Base-by-base conservation (phyloP, 768 basidiomycete species). In the Collybiopsis luxurians region DNA sequence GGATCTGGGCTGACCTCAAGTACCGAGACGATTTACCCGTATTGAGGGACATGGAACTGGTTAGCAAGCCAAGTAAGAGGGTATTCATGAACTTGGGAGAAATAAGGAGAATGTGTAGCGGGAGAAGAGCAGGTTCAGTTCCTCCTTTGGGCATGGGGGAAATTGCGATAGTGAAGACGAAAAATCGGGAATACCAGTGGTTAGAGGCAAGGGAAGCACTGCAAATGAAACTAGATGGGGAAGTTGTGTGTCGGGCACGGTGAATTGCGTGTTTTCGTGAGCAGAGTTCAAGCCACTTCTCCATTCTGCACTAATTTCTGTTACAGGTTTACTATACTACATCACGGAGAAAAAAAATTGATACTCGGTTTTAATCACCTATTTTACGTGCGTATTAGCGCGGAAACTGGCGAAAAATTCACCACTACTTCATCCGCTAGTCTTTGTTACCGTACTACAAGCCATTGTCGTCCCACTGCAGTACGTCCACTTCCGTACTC, bases 1-100 rank as follows among this genome's bases (percentile, higher is more conserved):
- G 94, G 36, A 90, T 98, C 71, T 97, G 96, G 94, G 92, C 92
- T 1, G 85, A 87, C 50, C 84, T 98, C 61, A 99, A 99, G 74
- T 95, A 96, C 75, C 83, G 96, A 49, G 86, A 92, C 63, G 92
- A 97, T 69, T 77, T 83, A 28, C 92, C 95, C 4, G 92, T 98
- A 21, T 77, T 99, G 59, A 77, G 74, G 52, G 66, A 79, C 61
- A 94, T 98, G 87, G 74, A 82, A 48, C 82, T 96, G 69, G 79
- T 98, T 62, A 90, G 88, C 72, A 87, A 80, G 69, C 94, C 95
- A 2, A 90, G 87, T 70, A 85, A 89, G 66, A 79, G 88, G 51
- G 80, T 97, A 34, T 83, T 85, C 64, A 88, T 97, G 82, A 79
- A 83, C 45, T 57, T 79, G 34, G 72, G 78, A 2, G 95, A 97